A percentile compares a stretch with the other conserved stretches of the same genome.
Conservation (phyloP, 1,284 basidiomycete genomes). For the Athelia psychrophila region DNA sequence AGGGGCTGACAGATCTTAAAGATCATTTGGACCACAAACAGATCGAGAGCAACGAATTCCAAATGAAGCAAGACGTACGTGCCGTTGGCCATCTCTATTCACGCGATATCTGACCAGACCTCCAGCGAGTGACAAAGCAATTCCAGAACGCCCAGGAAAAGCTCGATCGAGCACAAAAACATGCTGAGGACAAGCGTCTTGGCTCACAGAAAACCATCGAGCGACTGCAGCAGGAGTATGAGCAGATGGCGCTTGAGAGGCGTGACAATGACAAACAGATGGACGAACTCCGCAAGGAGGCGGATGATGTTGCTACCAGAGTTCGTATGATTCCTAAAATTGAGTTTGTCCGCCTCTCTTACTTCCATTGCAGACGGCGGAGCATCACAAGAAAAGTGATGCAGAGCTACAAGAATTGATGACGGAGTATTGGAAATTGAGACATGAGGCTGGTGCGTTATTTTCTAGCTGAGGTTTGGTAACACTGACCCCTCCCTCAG, state of each 20-base stretch:
- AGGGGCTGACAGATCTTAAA: slow-evolving; percentile 60
- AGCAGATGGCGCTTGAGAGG: slow-evolving; percentile 70
- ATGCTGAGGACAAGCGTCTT: slow-evolving; percentile 70
- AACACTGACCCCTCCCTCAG: slow-evolving; percentile 30
- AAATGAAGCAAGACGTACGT: slow-evolving; percentile 62
- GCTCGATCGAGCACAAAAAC: slow-evolving; percentile 68
- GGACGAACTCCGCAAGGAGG: slow-evolving; percentile 68
- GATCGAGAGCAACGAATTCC: slow-evolving; percentile 68
- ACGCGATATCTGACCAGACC: background rate
- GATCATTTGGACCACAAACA: slow-evolving; percentile 68
- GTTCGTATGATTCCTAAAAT: slow-evolving; percentile 28
- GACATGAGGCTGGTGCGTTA: slow-evolving; percentile 72
- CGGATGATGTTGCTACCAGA: slow-evolving; percentile 61
- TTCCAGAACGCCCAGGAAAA: slow-evolving; percentile 75
- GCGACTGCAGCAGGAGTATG: slow-evolving; percentile 71
- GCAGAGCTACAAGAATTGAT: slow-evolving; percentile 74
- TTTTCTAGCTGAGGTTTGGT: background rate
- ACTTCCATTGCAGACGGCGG: slow-evolving; percentile 53
- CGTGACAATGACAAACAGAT: slow-evolving; percentile 74
- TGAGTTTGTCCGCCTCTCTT: slow-evolving; percentile 1
- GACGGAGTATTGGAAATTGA: slow-evolving; percentile 75
- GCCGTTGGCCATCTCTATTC: background rate
- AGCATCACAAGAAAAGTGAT: slow-evolving; percentile 71
- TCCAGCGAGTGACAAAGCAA: slow-evolving; percentile 73
- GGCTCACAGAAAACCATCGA: slow-evolving; percentile 69